Base-by-base conservation (phyloP, 108 stramenopile genomes). In the Pseudonitzschia delicatissima region DNA sequence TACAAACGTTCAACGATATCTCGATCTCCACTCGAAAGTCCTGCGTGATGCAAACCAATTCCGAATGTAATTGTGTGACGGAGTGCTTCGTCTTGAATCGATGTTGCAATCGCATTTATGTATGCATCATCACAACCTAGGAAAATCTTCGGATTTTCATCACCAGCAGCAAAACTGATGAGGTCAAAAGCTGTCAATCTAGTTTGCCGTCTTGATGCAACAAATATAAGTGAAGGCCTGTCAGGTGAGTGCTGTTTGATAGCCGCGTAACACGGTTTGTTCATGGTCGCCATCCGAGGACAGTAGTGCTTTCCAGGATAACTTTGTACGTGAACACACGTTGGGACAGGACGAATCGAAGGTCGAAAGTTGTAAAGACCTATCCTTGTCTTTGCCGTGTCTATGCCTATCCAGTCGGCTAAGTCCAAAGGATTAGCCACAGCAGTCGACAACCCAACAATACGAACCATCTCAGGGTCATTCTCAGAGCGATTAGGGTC, bases 241-340 rank as follows among this genome's bases (percentile, higher is more conserved):
- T 45, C 77, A 4, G 96, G 96, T 31, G 94, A 88, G 63, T 95
- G 83, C 52, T 95, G 90, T 74, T 95, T 92, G 55, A 99, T 97
- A 15, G 97, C 97, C 5, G 94, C 87, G 64, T 96, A 99, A 45
- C 96, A 95, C 4, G 99, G 99, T 67, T 99, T 99, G 82, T 98
- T 99, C 99, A 99, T 99, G 4, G 96, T 98, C 5, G 97, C 98
- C 97, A 98, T 99, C 51, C 97, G 63, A 27, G 96, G 95, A 71
- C 59, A 82, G 69, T 98, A 98, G 65, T 98, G 97, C 57, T 92
- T 86, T 6, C 99, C 99, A 12, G 97, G 87, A 77, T 84, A 99
- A 20, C 97, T 98, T 77, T 97, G 92, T 35, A 99, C 88, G 64
- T 97, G 96, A 15, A 95, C 94, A 12, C 83, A 83, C 68, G 94